A percentile compares a stretch with the other conserved stretches of the same genome.
phyloP scores from a whole-genome alignment of 768 basidiomycete genomes.

The Suillus discolor region DNA sequence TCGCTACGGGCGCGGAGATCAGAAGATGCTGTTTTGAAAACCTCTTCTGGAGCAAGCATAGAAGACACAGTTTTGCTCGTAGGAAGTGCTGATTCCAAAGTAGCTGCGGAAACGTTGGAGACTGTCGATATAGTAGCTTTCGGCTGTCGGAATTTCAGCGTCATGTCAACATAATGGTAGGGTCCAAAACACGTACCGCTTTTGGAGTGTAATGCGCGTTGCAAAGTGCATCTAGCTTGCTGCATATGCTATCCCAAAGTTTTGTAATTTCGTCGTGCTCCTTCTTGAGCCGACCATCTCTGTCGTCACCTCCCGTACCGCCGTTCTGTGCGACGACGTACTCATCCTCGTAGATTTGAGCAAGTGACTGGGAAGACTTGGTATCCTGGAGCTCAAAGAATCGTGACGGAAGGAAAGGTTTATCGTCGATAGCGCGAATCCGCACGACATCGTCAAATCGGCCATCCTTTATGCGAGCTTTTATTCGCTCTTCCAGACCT shows the following conservation, averaged over 20 bases:
- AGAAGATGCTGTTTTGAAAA: conserved; percentile 63
- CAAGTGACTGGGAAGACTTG: conserved; percentile 86
- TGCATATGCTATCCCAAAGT: conserved; percentile 83
- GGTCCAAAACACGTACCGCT: conserved; percentile 54
- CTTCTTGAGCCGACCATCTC: conserved; percentile 85
- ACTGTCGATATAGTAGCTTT: conserved; percentile 86
- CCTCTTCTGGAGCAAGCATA: conserved; percentile 93
- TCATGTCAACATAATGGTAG: neutral
- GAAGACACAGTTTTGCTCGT: conserved; percentile 72
- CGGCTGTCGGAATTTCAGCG: conserved; percentile 53
- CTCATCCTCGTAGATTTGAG: conserved; percentile 95
- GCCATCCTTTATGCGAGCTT: conserved; percentile 80
- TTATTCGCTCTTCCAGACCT: conserved; percentile 87
- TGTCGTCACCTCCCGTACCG: conserved; percentile 61
- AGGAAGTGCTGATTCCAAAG: conserved; percentile 90
- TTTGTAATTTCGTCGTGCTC: conserved; percentile 88
- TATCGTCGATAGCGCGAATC: conserved; percentile 74
- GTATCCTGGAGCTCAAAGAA: conserved; percentile 88
- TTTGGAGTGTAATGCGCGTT: conserved; percentile 97
- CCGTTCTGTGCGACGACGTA: conserved; percentile 71
- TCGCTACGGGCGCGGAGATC: conserved; percentile 72
- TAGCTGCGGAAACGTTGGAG: conserved; percentile 77
- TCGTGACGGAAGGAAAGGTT: conserved; percentile 89
- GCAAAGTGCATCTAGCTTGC: conserved; percentile 90
- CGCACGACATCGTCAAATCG: conserved; percentile 93